Percentiles rank a stretch among this genome's conserved stretches.
phyloP scores from a whole-genome alignment of 768 basidiomycete genomes.

The Boletus reticulatus region DNA sequence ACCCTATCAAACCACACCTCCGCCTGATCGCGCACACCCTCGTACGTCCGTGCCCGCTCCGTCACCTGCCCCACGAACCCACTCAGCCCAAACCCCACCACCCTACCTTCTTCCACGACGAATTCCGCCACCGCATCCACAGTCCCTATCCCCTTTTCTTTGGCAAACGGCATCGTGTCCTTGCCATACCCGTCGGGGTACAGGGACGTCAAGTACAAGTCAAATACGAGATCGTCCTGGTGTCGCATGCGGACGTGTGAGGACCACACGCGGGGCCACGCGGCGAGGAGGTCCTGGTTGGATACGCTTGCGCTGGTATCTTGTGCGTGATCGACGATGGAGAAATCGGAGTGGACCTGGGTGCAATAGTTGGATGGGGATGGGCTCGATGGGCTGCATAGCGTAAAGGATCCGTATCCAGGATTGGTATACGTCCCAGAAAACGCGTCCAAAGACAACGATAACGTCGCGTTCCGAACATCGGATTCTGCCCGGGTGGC shows the following conservation, averaged over 20 bases:
- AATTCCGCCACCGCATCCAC: slow-evolving; percentile 18
- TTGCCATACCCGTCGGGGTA: slow-evolving; percentile 40
- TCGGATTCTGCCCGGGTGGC: no score
- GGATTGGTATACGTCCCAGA: slow-evolving; percentile 37
- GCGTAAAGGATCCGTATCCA: slow-evolving; percentile 38
- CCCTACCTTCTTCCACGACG: slow-evolving; percentile 23
- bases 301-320: background rate
- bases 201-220: slow-evolving; percentile 20
- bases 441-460: slow-evolving; percentile 24
- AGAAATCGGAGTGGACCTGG: slow-evolving; percentile 28
- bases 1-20: slow-evolving; percentile 33
- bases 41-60: slow-evolving; percentile 19
- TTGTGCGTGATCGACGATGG: slow-evolving; percentile 21
- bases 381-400: slow-evolving; percentile 31
- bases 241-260: slow-evolving; percentile 38
- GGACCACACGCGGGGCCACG: slow-evolving; percentile 35
- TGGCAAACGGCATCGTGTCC: slow-evolving; percentile 32
- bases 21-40: slow-evolving; percentile 21
- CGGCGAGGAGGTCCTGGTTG: slow-evolving; percentile 25
- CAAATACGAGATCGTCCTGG: slow-evolving; percentile 20
- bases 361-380: slow-evolving; percentile 26
- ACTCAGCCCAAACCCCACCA: slow-evolving; percentile 31
- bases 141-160: slow-evolving; percentile 7
- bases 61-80: slow-evolving; percentile 13
- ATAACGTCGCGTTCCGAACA: background rate